These are phyloP conservation scores for Cicer arietinum DNA, from an alignment of 306 rosid species.

Conservation along the genomic window DNA sequence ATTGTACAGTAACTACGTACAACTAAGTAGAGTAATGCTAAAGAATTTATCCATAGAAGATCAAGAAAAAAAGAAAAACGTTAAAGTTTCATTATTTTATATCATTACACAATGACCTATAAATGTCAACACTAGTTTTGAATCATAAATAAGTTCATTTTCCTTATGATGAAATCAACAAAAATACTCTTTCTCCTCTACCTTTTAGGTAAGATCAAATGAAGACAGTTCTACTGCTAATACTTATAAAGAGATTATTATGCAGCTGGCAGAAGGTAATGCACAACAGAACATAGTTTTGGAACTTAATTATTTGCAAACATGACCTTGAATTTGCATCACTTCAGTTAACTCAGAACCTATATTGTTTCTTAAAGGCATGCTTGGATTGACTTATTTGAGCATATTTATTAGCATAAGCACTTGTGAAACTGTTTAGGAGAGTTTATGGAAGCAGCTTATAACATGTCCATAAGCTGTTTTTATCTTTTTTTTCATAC, in stretches of 20 bases:
- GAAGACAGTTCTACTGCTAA: background rate
- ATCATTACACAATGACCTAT: slow-evolving; percentile 21
- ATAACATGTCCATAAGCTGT: no score
- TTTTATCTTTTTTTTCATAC: no score
- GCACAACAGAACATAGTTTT: slow-evolving; percentile 13
- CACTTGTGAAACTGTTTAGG: no score
- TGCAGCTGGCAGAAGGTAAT: slow-evolving; percentile 5
- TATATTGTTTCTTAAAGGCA: slow-evolving; percentile 20
- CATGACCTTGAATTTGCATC: slow-evolving; percentile 24
- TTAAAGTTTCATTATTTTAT: background rate
- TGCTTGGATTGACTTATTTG: no score
- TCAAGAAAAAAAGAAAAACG: slow-evolving; percentile 11
- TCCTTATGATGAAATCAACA: slow-evolving; percentile 15
- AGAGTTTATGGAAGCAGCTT: no score
- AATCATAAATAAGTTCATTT: background rate
- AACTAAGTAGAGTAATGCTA: slow-evolving; percentile 9
- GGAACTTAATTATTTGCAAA: slow-evolving; percentile 30
- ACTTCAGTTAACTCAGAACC: slow-evolving; percentile 23
- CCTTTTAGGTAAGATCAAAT: background rate
- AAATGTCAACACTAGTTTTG: background rate
- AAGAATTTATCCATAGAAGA: background rate
- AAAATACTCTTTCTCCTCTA: background rate
- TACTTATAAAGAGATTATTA: slow-evolving; percentile 32
- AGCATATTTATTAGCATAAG: no score
- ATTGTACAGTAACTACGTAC: slow-evolving; percentile 22